A percentile compares a stretch with the other conserved stretches of the same genome.
These are phyloP conservation scores for Avena sativa DNA, from an alignment of 176 grass and related monocot species.

Conservation along the genomic window DNA sequence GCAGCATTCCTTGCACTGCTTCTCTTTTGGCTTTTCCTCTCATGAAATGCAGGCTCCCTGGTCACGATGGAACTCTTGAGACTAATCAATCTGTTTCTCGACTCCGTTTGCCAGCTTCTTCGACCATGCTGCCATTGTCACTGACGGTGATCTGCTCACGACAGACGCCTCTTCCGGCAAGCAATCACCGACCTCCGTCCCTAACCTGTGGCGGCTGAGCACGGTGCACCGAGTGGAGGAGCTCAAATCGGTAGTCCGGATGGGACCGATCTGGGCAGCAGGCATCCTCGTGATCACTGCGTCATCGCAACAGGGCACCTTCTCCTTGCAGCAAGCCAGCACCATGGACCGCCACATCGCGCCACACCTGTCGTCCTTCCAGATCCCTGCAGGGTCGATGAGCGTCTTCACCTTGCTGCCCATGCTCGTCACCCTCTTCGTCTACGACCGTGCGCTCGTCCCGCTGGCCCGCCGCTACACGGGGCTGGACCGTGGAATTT, in stretches of 20 bases:
- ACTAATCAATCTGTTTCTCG: not conserved
- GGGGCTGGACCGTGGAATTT: constrained; percentile 73
- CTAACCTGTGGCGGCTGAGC: constrained; percentile 72
- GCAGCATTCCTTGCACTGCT: not conserved
- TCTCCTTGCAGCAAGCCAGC: constrained; percentile 77
- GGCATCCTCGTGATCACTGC: constrained; percentile 86
- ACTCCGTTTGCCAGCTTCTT: constrained; percentile 53
- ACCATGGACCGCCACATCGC: constrained; percentile 83
- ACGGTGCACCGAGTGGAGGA: constrained; percentile 90
- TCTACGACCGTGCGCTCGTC: constrained; percentile 68
- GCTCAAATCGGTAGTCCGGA: constrained; percentile 75
- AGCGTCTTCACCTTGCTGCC: constrained; percentile 64
- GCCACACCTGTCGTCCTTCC: constrained; percentile 53
- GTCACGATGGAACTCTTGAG: not conserved
- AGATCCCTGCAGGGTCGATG: constrained; percentile 82
- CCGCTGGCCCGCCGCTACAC: constrained; percentile 65
- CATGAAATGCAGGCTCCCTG: not conserved
- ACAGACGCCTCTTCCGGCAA: constrained; percentile 19
- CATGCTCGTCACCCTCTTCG: constrained; percentile 64
- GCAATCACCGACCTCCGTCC: not conserved
- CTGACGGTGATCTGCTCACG: constrained; percentile 44
- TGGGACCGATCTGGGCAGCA: constrained; percentile 84
- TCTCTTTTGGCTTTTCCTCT: not conserved
- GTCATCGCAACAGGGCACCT: constrained; percentile 66
- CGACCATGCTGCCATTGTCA: constrained; percentile 74